Conservation (phyloP, 73 alveolate genomes). For the Uronychia setigera region DNA sequence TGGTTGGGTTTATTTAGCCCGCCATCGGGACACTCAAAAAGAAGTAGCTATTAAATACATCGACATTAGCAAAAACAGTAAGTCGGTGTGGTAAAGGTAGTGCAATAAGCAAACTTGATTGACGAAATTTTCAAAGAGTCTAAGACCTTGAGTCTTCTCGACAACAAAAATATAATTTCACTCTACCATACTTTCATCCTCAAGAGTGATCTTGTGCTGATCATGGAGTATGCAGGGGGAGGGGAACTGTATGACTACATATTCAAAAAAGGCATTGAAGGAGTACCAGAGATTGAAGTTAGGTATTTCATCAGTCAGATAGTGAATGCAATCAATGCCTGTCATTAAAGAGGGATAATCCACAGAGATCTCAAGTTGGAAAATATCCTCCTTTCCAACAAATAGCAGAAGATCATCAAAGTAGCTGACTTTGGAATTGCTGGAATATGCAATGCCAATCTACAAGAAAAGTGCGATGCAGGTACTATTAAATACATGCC, state of each 20-base stretch:
- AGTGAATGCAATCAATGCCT: conserved; percentile 50
- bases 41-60: conserved; percentile 26
- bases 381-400: neutral
- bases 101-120: conserved; percentile 47
- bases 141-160: conserved; percentile 66
- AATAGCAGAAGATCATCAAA: neutral
- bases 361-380: conserved; percentile 24
- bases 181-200: conserved; percentile 70
- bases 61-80: conserved; percentile 15
- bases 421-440: neutral
- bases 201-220: conserved; percentile 62
- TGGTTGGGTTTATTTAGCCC: conserved; percentile 15
- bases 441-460: conserved; percentile 28
- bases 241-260: conserved; percentile 81
- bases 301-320: conserved; percentile 50
- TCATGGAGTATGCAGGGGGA: conserved; percentile 94
- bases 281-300: conserved; percentile 47
- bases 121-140: conserved; percentile 80
- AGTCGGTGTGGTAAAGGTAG: conserved; percentile 7
- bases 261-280: neutral
- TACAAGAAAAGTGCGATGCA: conserved; percentile 55
- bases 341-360: conserved; percentile 35
- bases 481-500: conserved; percentile 69
- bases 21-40: conserved; percentile 15
- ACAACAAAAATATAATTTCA: conserved; percentile 73